phyloP scores from a whole-genome alignment of 352 stramenopile genomes.

The Phytophthora rubi region DNA sequence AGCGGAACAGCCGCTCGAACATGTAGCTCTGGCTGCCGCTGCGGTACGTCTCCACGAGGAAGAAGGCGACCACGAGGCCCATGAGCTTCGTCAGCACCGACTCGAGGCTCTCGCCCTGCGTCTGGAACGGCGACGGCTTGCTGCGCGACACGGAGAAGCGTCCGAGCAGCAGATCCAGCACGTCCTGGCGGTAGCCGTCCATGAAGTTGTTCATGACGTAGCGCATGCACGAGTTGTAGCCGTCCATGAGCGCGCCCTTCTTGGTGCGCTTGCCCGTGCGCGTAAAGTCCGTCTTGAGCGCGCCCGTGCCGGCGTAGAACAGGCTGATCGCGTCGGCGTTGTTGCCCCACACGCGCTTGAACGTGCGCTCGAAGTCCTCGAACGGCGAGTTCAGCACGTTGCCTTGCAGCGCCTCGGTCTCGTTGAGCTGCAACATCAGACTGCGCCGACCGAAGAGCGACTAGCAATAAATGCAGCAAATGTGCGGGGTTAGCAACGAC shows the following conservation, averaged over 20 bases:
- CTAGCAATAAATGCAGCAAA: constrained; percentile 49
- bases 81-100: constrained; percentile 60
- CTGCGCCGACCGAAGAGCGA: constrained; percentile 92
- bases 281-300: constrained; percentile 97
- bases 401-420: constrained; percentile 68
- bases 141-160: constrained; percentile 57
- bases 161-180: constrained; percentile 91
- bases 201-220: constrained; percentile 98
- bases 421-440: constrained; percentile 86
- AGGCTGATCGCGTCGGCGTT: constrained; percentile 95
- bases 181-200: constrained; percentile 94
- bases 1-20: constrained; percentile 65
- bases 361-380: constrained; percentile 68
- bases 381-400: constrained; percentile 79
- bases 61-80: constrained; percentile 55
- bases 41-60: constrained; percentile 66
- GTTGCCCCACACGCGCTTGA: constrained; percentile 94
- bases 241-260: constrained; percentile 93
- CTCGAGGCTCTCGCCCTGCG: constrained; percentile 59
- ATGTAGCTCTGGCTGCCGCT: constrained; percentile 48
- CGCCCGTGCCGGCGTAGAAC: constrained; percentile 94
- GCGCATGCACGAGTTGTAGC: constrained; percentile 93
- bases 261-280: constrained; percentile 94
- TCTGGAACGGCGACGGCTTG: constrained; percentile 61
- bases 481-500: not conserved